phyloP scores from a whole-genome alignment of 2,329 filamentous ascomycete species.

The Monilinia fructigena region DNA sequence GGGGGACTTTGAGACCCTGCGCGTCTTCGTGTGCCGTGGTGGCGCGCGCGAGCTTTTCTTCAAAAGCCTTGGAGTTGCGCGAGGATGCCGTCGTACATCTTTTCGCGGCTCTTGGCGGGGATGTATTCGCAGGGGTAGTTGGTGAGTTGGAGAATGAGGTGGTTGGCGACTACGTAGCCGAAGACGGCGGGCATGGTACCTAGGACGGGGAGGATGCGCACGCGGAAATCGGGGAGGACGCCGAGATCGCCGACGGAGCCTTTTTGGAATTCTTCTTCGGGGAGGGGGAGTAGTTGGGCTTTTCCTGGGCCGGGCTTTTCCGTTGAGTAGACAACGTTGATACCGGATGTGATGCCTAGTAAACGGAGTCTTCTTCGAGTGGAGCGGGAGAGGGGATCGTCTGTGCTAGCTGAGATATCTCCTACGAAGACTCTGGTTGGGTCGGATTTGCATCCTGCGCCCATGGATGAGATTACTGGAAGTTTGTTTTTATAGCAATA shows the following conservation, averaged over 20 bases:
- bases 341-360: slow-evolving; percentile 76
- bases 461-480: slow-evolving; percentile 91
- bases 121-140: slow-evolving; percentile 86
- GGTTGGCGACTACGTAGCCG: slow-evolving; percentile 86
- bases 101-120: slow-evolving; percentile 77
- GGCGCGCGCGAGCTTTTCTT: slow-evolving; percentile 66
- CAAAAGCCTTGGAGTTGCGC: slow-evolving; percentile 70
- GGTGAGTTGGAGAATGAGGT: slow-evolving; percentile 78
- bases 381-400: slow-evolving; percentile 83
- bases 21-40: slow-evolving; percentile 47
- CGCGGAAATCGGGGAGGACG: slow-evolving; percentile 86
- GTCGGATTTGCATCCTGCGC: slow-evolving; percentile 88
- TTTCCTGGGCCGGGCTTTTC: slow-evolving; percentile 90
- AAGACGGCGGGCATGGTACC: slow-evolving; percentile 98
- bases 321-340: slow-evolving; percentile 88
- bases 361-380: slow-evolving; percentile 74
- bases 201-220: slow-evolving; percentile 90
- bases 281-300: slow-evolving; percentile 80
- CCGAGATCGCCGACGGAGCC: slow-evolving; percentile 83
- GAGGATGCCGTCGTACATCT: slow-evolving; percentile 86
- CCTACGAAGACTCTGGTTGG: slow-evolving; percentile 83
- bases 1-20: slow-evolving; percentile 73
- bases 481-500: slow-evolving; percentile 79
- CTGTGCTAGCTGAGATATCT: slow-evolving; percentile 83
- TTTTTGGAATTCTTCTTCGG: slow-evolving; percentile 84